These are phyloP conservation scores for Vicia villosa DNA, from an alignment of 306 rosid genomes.

Conservation along the genomic window DNA sequence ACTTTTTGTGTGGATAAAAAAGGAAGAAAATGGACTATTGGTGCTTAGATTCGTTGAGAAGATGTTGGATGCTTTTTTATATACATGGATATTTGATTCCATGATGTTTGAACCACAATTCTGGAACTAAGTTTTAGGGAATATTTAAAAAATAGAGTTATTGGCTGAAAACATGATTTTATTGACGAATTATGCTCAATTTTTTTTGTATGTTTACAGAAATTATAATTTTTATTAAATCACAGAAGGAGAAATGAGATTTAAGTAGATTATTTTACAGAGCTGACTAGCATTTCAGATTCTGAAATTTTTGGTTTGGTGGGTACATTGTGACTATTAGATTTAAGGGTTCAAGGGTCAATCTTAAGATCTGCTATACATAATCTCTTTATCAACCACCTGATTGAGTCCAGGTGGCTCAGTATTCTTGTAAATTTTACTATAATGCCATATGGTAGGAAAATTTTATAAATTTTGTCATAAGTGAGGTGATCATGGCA, in stretches of 20 bases:
- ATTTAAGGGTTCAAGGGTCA: constrained; percentile 19
- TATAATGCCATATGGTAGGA: constrained; percentile 15
- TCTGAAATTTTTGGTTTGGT: constrained; percentile 13
- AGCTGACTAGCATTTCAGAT: constrained; percentile 10
- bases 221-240: constrained; percentile 2
- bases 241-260: not conserved
- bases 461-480: not conserved
- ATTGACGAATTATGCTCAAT: not conserved
- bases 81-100: constrained; percentile 6
- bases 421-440: constrained; percentile 4
- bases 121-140: constrained; percentile 4
- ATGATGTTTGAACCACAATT: not conserved
- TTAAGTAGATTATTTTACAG: not conserved
- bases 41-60: constrained; percentile 23
- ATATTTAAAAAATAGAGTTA: constrained; percentile 3
- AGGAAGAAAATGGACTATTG: not conserved
- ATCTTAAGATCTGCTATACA: too few relatives aligned
- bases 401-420: constrained; percentile 22
- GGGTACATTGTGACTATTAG: constrained; percentile 11
- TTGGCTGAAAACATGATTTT: not conserved
- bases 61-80: constrained; percentile 5
- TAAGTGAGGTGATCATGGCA: constrained; percentile 8
- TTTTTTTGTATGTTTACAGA: not conserved
- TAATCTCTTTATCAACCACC: too few relatives aligned
- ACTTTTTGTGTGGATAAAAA: constrained; percentile 11